These are phyloP conservation scores for Pleurotus giganteus DNA, from an alignment of 768 basidiomycete genomes.

Conservation along the genomic window DNA sequence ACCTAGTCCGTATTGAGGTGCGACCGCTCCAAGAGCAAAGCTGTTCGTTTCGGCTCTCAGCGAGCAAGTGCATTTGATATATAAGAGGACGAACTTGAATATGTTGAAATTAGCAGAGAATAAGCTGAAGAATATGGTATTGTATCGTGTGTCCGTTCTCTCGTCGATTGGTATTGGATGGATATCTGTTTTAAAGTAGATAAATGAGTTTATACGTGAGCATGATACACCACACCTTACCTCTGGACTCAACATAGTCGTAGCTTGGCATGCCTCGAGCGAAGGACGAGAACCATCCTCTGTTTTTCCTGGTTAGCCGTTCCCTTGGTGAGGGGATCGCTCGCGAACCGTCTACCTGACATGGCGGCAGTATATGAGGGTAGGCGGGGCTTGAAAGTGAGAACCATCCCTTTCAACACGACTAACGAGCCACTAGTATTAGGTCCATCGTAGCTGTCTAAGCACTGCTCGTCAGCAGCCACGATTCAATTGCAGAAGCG, in stretches of 20 bases:
- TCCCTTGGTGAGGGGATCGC: too few species aligned
- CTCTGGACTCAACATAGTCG: background rate
- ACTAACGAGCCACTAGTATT: too few species aligned
- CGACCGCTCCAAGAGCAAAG: slow-evolving; percentile 59
- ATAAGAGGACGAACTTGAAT: slow-evolving; percentile 37
- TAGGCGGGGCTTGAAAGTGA: too few species aligned
- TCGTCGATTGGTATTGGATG: slow-evolving; percentile 47
- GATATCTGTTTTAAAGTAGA: slow-evolving; percentile 30
- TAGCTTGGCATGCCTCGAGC: background rate
- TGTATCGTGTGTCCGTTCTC: slow-evolving; percentile 53
- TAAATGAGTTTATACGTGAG: background rate
- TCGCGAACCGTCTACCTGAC: too few species aligned
- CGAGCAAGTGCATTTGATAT: background rate
- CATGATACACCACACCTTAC: background rate
- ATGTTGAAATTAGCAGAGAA: slow-evolving; percentile 70
- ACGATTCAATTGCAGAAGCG: too few species aligned
- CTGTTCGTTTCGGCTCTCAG: slow-evolving; percentile 18
- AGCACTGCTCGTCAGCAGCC: too few species aligned
- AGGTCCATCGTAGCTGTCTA: too few species aligned
- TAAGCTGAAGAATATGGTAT: slow-evolving; percentile 71
- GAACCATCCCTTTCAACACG: too few species aligned
- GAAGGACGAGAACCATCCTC: background rate
- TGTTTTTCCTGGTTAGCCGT: too few species aligned
- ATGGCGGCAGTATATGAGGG: too few species aligned
- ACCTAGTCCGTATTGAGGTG: slow-evolving; percentile 54